phyloP scores from a whole-genome alignment of 345 rosid genomes.

The Lepidium aucheri region DNA sequence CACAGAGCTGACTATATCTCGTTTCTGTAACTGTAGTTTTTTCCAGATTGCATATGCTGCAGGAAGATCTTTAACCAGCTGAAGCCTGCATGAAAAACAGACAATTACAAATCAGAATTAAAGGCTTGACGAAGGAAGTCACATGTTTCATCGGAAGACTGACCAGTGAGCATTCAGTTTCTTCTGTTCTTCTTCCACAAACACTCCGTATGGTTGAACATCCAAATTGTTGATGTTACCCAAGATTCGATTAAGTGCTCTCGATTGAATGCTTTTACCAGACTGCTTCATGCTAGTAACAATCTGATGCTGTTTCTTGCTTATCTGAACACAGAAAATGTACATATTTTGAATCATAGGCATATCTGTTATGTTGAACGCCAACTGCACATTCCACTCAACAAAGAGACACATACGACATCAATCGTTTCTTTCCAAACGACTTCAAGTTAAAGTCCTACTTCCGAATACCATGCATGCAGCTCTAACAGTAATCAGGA shows the following conservation, averaged over 20 bases:
- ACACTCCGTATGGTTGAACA: constrained; percentile 80
- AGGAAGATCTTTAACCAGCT: constrained; percentile 65
- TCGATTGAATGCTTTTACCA: constrained; percentile 70
- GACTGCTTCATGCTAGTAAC: constrained; percentile 83
- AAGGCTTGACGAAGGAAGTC: constrained; percentile 6
- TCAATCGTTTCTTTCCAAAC: not conserved
- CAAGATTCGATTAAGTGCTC: constrained; percentile 59
- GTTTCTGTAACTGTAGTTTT: constrained; percentile 42
- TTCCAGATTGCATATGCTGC: constrained; percentile 63
- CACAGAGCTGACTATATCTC: constrained; percentile 41
- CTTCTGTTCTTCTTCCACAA: constrained; percentile 79
- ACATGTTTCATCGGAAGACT: constrained; percentile 28
- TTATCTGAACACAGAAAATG: constrained; percentile 53
- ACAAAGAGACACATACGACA: not conserved
- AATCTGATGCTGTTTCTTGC: constrained; percentile 88
- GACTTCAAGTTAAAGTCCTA: not conserved
- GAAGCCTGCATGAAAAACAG: constrained; percentile 46
- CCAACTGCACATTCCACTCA: not conserved
- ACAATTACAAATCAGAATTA: constrained; percentile 3
- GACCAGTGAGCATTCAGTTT: constrained; percentile 82
- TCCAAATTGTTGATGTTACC: constrained; percentile 60
- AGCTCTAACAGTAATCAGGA: not conserved
- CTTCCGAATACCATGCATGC: not conserved
- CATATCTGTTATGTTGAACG: not conserved
- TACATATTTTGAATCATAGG: constrained; percentile 15